Evolutionary conservation across 371 early-diverging fungal species (phyloP).

Genomic region (Circinella minor): DNA sequence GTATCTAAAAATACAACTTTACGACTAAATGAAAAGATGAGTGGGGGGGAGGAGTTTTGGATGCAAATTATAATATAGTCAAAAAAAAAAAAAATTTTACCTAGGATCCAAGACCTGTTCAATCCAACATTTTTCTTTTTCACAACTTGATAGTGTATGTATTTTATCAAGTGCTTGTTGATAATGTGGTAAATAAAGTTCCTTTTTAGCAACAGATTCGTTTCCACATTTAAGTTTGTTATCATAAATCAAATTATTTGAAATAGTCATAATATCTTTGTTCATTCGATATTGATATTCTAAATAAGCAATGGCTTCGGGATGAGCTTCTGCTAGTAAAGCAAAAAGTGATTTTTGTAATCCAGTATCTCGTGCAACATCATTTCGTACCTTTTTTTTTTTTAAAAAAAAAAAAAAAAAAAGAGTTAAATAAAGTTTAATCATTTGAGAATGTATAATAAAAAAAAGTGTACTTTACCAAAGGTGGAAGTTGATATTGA

Average conservation of each 20-base stretch:
- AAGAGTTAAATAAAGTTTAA: background rate
- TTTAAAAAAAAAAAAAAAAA: background rate
- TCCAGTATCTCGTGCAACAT: slow-evolving; percentile 55
- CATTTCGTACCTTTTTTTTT: slow-evolving; percentile 61
- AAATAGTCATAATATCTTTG: slow-evolving; percentile 87
- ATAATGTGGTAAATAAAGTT: slow-evolving; percentile 55
- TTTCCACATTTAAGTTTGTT: slow-evolving; percentile 81
- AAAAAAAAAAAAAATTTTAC: too few species aligned
- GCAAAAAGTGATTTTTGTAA: slow-evolving; percentile 77
- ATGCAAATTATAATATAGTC: too few species aligned
- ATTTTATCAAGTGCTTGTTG: slow-evolving; percentile 29
- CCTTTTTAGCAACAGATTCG: slow-evolving; percentile 57
- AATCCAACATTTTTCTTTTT: slow-evolving; percentile 66
- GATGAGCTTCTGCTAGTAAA: slow-evolving; percentile 80
- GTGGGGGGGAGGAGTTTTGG: too few species aligned
- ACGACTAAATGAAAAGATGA: slow-evolving; percentile 28
- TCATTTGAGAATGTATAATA: too few species aligned
- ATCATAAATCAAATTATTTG: slow-evolving; percentile 89
- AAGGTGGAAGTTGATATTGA: slow-evolving; percentile 97
- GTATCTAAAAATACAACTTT: slow-evolving; percentile 87
- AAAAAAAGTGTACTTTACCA: slow-evolving; percentile 58
- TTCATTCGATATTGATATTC: slow-evolving; percentile 98
- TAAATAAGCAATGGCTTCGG: slow-evolving; percentile 77
- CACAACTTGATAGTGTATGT: slow-evolving; percentile 20
- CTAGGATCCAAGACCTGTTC: slow-evolving; percentile 63